These are phyloP conservation scores for Ephemerocybe angulata DNA, from an alignment of 768 basidiomycete genomes.

Conservation along the genomic window DNA sequence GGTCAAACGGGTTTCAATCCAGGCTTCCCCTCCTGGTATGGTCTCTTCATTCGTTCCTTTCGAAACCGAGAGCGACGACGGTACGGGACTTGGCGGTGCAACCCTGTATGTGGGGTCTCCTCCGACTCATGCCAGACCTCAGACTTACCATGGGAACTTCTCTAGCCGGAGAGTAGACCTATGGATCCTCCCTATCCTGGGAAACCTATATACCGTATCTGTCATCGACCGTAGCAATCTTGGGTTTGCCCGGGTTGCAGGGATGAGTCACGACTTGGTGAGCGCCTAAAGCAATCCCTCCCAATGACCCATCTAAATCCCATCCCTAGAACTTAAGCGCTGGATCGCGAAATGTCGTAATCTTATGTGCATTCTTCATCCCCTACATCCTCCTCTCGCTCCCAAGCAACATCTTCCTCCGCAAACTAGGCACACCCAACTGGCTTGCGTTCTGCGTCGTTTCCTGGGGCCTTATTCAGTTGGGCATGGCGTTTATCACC, in stretches of 20 bases:
- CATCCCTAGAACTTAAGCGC: conserved; percentile 30
- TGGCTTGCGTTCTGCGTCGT: conserved; percentile 40
- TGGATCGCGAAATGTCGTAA: conserved; percentile 42
- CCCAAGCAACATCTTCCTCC: conserved; percentile 42
- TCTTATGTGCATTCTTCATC: conserved; percentile 43
- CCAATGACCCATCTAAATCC: conserved; percentile 1
- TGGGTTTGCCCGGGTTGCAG: conserved; percentile 37
- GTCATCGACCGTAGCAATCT: conserved; percentile 41
- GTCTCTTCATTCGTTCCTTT: too few relatives aligned
- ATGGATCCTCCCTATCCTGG: conserved; percentile 37
- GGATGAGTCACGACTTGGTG: conserved; percentile 40
- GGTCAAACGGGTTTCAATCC: too few relatives aligned
- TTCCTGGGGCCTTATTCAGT: conserved; percentile 42
- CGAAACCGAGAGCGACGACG: too few relatives aligned
- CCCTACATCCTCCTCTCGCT: conserved; percentile 46
- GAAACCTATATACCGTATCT: conserved; percentile 35
- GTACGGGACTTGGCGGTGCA: too few relatives aligned
- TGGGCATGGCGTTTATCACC: conserved; percentile 45
- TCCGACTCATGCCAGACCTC: too few relatives aligned
- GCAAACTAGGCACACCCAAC: conserved; percentile 39
- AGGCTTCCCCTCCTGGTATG: too few relatives aligned
- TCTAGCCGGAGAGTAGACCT: conserved; percentile 37
- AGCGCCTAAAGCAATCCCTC: too few relatives aligned
- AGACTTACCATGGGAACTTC: too few relatives aligned
- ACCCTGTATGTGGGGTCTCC: too few relatives aligned